phyloP scores from a whole-genome alignment of 352 stramenopile species.

The Phytophthora cryptogea region DNA sequence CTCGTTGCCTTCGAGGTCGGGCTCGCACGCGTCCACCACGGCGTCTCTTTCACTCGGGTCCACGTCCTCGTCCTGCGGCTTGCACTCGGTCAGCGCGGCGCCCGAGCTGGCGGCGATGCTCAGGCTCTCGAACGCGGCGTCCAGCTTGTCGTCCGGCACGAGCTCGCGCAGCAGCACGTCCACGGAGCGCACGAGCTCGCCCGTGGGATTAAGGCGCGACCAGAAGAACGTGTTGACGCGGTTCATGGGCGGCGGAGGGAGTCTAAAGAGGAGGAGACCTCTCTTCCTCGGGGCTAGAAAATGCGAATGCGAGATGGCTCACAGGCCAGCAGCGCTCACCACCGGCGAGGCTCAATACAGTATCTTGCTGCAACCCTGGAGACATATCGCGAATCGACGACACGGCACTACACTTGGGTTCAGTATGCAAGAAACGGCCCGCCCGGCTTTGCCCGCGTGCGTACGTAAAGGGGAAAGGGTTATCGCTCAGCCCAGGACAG shows the following conservation, averaged over 20 bases:
- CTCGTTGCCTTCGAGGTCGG: slow-evolving; percentile 38
- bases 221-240: slow-evolving; percentile 86
- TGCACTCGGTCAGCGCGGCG: slow-evolving; percentile 20
- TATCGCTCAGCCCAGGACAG: neutral
- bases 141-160: slow-evolving; percentile 64
- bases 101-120: slow-evolving; percentile 40
- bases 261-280: neutral
- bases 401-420: slow-evolving; percentile 8
- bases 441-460: slow-evolving; percentile 13
- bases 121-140: slow-evolving; percentile 52
- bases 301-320: slow-evolving; percentile 36
- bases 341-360: slow-evolving; percentile 9
- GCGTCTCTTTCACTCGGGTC: slow-evolving; percentile 30
- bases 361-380: slow-evolving; percentile 33
- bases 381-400: slow-evolving; percentile 34
- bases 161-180: slow-evolving; percentile 63
- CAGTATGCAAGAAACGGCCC: slow-evolving; percentile 9
- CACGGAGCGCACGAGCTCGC: slow-evolving; percentile 74
- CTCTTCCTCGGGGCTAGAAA: slow-evolving; percentile 13
- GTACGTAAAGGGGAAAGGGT: slow-evolving; percentile 21
- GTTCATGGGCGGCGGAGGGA: slow-evolving; percentile 29
- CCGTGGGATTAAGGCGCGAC: slow-evolving; percentile 68
- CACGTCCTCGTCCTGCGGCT: slow-evolving; percentile 20
- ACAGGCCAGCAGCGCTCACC: slow-evolving; percentile 22
- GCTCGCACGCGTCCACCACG: slow-evolving; percentile 35